Evolutionary conservation across 2,329 filamentous ascomycete species (phyloP), one percentile per base, ranked within the genome.

Genomic region (Penicillium olsonii): DNA sequence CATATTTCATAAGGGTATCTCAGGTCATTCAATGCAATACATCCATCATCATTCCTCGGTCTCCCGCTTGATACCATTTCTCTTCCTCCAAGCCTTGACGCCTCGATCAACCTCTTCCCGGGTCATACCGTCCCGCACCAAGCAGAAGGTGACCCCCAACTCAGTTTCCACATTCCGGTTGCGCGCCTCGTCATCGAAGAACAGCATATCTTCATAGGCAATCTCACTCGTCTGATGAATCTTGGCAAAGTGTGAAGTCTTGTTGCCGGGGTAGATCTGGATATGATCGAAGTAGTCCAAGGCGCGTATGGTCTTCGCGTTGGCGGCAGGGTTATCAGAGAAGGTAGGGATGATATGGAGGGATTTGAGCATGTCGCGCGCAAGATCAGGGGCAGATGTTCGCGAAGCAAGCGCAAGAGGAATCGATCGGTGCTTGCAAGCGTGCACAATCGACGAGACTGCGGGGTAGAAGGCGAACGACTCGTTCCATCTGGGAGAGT

Each of bases 151-250:
- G 3, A 95, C 87, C 0, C 92, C 92, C 42, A 96, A 64, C 38
- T 80, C 75, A 2, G 67, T 72, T 71, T 87, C 83, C 1, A 95
- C 92, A 66, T 96, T 91, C 50, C 83, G 78, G 66, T 97, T 97
- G 53, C 92, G 76, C 44, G 80, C 78, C 80, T 97, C 92, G 62
- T 97, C 92, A 61, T 97, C 92, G 59, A 97, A 97, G 70, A 97
- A 97, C 27, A 97, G 69, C 87, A 97, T 95, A 40, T 96, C 90
- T 56, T 87, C 81, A 64, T 84, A 95, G 5, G 76, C 74, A 2
- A 96, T 70, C 1, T 84, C 84, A 12, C 87, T 91, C 48, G 83
- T 79, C 67, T 85, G 82, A 9, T 87, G 82, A 59, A 97, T 76
- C 5, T 81, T 77, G 63, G 85, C 79, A 62, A 97, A 95, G 71